Conservation (phyloP, 23 red algal species). For the Chondrus crispus region DNA sequence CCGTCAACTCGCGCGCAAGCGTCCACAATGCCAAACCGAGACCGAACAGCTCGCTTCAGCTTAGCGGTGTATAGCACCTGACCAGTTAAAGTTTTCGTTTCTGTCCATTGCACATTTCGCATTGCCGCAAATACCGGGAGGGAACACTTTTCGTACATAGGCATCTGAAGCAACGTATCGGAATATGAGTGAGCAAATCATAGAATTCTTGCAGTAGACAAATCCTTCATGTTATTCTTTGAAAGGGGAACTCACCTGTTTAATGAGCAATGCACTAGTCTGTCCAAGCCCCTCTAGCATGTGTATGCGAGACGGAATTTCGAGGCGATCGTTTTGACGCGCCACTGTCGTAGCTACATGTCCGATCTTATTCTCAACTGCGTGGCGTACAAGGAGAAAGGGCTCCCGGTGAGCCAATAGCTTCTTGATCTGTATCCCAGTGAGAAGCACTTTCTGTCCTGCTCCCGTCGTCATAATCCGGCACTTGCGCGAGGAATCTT, state of each 20-base stretch:
- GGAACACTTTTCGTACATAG: background rate
- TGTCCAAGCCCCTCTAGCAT: constrained; percentile 15
- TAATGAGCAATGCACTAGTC: constrained; percentile 11
- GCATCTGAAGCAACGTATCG: background rate
- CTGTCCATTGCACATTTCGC: background rate
- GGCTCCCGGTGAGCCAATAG: constrained; percentile 30
- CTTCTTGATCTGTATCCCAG: background rate
- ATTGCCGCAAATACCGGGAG: constrained; percentile 17
- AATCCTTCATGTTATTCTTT: too few species aligned
- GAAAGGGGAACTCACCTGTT: constrained; percentile 24
- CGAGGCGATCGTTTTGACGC: background rate
- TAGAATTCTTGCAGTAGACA: too few species aligned
- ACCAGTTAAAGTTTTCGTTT: background rate
- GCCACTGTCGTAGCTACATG: background rate
- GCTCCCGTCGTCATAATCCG: too few species aligned
- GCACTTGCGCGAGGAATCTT: too few species aligned
- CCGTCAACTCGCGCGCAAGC: background rate
- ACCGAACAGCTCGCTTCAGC: background rate
- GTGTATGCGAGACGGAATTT: background rate
- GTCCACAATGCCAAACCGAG: constrained; percentile 7
- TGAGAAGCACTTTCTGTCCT: too few species aligned
- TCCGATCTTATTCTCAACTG: background rate
- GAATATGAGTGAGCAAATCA: too few species aligned
- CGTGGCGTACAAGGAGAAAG: constrained; percentile 7
- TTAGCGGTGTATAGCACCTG: background rate